phyloP scores from a whole-genome alignment of 352 stramenopile genomes.

The Phytophthora uliginosa region DNA sequence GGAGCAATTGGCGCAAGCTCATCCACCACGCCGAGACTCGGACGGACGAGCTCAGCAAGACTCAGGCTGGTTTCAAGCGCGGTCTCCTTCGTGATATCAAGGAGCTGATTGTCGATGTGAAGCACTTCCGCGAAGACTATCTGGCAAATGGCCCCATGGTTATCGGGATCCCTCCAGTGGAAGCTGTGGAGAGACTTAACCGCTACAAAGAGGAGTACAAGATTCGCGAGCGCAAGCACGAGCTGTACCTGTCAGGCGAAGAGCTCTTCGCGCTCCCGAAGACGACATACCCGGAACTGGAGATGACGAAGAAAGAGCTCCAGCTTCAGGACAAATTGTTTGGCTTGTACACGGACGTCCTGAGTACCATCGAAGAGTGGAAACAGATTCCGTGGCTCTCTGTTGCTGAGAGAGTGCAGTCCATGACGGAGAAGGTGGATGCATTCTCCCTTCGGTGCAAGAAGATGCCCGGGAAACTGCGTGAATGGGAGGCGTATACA shows the following conservation, averaged over 20 bases:
- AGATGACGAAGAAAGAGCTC: slow-evolving; percentile 98
- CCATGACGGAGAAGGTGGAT: slow-evolving; percentile 98
- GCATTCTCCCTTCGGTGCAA: slow-evolving; percentile 97
- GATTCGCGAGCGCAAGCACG: slow-evolving; percentile 98
- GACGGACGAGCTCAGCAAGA: slow-evolving; percentile 97
- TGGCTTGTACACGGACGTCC: slow-evolving; percentile 98
- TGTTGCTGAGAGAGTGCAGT: slow-evolving; percentile 94
- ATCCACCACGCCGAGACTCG: slow-evolving; percentile 95
- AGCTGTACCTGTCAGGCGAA: slow-evolving; percentile 97
- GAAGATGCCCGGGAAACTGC: slow-evolving; percentile 97
- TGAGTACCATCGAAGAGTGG: slow-evolving; percentile 98
- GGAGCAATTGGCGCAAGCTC: slow-evolving; percentile 98
- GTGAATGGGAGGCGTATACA: slow-evolving; percentile 98
- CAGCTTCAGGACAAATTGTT: slow-evolving; percentile 96
- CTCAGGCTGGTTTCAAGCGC: slow-evolving; percentile 97
- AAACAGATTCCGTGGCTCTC: slow-evolving; percentile 97
- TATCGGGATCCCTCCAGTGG: slow-evolving; percentile 96
- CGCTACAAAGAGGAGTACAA: slow-evolving; percentile 99
- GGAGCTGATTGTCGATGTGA: slow-evolving; percentile 97
- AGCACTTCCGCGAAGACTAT: slow-evolving; percentile 97
- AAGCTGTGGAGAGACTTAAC: slow-evolving; percentile 97
- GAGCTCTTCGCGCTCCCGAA: slow-evolving; percentile 97
- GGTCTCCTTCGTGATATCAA: slow-evolving; percentile 97
- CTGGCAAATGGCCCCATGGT: slow-evolving; percentile 97
- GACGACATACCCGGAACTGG: slow-evolving; percentile 97